Evolutionary conservation across 805 yeast genomes (phyloP).

Genomic region (Ogataea kodamae): DNA sequence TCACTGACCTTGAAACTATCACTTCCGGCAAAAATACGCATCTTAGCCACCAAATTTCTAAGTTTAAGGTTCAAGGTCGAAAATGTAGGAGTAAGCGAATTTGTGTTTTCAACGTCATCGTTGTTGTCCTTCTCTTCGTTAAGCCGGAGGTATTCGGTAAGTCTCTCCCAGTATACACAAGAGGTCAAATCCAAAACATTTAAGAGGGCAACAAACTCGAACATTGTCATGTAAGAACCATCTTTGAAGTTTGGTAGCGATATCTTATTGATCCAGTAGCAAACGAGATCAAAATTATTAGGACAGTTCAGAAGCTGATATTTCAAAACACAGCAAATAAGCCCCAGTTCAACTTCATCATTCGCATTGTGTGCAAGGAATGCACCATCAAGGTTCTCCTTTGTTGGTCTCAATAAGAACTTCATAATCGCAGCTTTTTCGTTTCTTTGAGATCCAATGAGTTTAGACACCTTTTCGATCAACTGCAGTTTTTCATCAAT

Average conservation of each 20-base stretch:
- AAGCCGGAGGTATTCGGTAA: constrained; percentile 8
- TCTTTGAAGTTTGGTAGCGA: constrained; percentile 24
- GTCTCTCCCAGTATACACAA: constrained; percentile 14
- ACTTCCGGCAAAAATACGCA: constrained; percentile 32
- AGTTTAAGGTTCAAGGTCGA: constrained; percentile 27
- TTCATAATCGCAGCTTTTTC: constrained; percentile 16
- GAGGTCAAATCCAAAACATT: constrained; percentile 21
- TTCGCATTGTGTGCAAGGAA: constrained; percentile 13
- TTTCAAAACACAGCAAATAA: constrained; percentile 27
- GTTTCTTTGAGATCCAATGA: not conserved
- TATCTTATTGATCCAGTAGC: constrained; percentile 25
- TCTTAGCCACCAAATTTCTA: constrained; percentile 27
- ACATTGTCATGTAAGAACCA: constrained; percentile 23
- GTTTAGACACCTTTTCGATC: not conserved
- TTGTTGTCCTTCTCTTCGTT: constrained; percentile 5
- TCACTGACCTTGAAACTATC: constrained; percentile 8
- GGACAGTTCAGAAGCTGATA: constrained; percentile 22
- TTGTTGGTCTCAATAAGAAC: constrained; percentile 21
- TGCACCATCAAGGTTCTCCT: constrained; percentile 16
- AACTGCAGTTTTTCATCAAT: constrained; percentile 12
- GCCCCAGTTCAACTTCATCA: constrained; percentile 17
- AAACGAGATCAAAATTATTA: constrained; percentile 13
- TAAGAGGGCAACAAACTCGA: constrained; percentile 27
- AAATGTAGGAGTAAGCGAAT: constrained; percentile 13
- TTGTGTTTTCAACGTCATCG: constrained; percentile 5